A percentile compares a stretch with the other conserved stretches of the same genome.
Evolutionary conservation across 768 basidiomycete genomes (phyloP).

Genomic region (Tricholoma hemisulphureum): DNA sequence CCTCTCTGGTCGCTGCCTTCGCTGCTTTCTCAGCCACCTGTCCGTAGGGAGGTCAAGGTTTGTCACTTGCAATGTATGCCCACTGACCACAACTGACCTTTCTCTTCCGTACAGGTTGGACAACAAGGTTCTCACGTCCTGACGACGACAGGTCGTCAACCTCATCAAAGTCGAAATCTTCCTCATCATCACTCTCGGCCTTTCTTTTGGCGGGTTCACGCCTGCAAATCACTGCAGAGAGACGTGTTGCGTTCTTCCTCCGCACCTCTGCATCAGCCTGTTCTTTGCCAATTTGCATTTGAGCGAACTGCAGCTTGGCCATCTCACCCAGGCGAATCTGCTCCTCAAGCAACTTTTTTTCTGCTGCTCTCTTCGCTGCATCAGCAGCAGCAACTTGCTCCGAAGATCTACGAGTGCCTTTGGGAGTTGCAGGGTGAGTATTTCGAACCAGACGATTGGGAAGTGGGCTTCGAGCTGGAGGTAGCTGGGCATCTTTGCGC

Average conservation of each 20-base stretch:
- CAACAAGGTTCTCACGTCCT: not conserved
- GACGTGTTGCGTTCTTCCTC: not conserved
- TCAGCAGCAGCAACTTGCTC: constrained; percentile 7
- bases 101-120: not conserved
- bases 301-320: not conserved
- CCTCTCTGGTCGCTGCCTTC: constrained; percentile 2
- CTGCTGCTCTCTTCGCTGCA: not conserved
- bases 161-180: not conserved
- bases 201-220: too few species aligned
- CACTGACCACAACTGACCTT: not conserved
- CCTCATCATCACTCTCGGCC: not conserved
- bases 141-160: not conserved
- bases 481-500: not conserved
- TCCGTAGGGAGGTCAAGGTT: too few species aligned
- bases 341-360: too few species aligned
- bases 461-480: constrained; percentile 7
- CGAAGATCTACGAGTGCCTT: too few species aligned
- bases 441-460: constrained; percentile 10
- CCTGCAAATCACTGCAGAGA: not conserved
- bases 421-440: too few species aligned
- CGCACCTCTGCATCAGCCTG: not conserved
- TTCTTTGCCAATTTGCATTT: constrained; percentile 1
- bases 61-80: too few species aligned
- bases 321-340: too few species aligned
- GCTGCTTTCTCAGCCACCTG: not conserved